A percentile compares a stretch with the other conserved stretches of the same genome.
Conservation (phyloP, 225 moss, liverwort and hornwort genomes). For the Thuidium tamariscinum region DNA sequence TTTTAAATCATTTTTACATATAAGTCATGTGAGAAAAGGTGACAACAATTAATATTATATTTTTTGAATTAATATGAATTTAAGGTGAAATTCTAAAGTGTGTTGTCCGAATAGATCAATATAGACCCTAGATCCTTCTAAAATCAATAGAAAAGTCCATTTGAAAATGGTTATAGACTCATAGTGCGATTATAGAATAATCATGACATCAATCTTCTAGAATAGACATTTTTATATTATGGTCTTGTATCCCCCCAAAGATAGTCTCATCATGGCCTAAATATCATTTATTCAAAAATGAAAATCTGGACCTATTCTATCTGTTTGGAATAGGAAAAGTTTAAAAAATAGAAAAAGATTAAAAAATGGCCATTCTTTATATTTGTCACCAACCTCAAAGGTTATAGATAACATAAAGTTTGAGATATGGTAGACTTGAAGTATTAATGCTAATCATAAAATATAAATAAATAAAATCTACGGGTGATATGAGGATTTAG, state of each 20-base stretch:
- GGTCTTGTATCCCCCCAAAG: not conserved
- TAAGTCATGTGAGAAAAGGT: not conserved
- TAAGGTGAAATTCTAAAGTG: not conserved
- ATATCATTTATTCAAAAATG: not conserved
- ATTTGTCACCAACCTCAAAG: not conserved
- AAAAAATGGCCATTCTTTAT: not conserved
- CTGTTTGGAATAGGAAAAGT: not conserved
- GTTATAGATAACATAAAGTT: not conserved
- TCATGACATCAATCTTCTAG: not conserved
- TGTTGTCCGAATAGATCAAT: not conserved
- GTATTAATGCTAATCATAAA: rapidly evolving
- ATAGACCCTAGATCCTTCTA: rapidly evolving
- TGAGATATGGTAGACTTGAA: rapidly evolving
- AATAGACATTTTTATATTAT: too few relatives aligned
- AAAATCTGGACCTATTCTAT: not conserved
- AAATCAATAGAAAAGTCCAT: not conserved
- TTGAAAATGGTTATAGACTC: not conserved
- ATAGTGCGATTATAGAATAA: not conserved
- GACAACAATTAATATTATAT: not conserved
- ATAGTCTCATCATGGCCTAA: not conserved
- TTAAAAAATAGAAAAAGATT: too few relatives aligned
- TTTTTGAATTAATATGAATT: not conserved
- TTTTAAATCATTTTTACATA: not conserved
- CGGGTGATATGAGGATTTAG: not conserved
- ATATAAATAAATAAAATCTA: not conserved